Evolutionary conservation across 176 grass and related monocot species (phyloP).

Genomic region (Alopecurus myosuroides): DNA sequence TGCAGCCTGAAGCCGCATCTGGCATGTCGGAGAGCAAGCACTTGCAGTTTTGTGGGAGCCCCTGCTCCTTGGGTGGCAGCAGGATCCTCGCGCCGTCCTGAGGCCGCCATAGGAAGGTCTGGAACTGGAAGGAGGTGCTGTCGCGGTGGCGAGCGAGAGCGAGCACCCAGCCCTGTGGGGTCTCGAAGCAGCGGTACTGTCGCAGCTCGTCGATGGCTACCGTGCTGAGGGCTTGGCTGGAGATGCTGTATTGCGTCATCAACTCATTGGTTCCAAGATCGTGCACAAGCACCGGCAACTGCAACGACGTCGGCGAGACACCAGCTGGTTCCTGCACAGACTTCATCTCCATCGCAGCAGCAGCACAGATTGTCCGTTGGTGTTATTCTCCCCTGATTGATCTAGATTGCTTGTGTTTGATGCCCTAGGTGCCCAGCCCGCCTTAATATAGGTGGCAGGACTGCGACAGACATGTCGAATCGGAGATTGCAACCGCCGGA

Average conservation of each 20-base stretch:
- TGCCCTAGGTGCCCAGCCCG: background rate
- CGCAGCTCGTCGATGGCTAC: background rate
- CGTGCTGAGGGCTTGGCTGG: background rate
- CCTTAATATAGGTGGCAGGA: background rate
- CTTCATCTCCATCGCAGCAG: background rate
- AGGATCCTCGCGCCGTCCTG: too few species aligned
- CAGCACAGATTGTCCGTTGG: background rate
- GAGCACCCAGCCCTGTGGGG: too few species aligned
- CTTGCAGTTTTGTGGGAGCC: too few species aligned
- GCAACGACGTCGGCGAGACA: background rate
- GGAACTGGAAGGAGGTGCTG: too few species aligned
- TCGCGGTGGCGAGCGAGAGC: too few species aligned
- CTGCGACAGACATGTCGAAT: background rate
- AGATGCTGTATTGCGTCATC: background rate
- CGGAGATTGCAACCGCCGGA: background rate
- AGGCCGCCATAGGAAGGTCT: too few species aligned
- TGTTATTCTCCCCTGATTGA: background rate
- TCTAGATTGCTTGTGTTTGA: background rate
- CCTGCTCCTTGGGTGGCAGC: background rate
- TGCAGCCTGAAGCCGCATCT: background rate
- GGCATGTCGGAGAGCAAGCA: too few species aligned
- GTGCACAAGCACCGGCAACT: background rate
- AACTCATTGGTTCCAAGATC: background rate
- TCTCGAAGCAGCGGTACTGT: background rate
- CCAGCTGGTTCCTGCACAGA: background rate